Percentiles rank a stretch among this genome's conserved stretches.
Evolutionary conservation across 208 protist genomes (phyloP).

Genomic region (Trypanosoma platydactyli): DNA sequence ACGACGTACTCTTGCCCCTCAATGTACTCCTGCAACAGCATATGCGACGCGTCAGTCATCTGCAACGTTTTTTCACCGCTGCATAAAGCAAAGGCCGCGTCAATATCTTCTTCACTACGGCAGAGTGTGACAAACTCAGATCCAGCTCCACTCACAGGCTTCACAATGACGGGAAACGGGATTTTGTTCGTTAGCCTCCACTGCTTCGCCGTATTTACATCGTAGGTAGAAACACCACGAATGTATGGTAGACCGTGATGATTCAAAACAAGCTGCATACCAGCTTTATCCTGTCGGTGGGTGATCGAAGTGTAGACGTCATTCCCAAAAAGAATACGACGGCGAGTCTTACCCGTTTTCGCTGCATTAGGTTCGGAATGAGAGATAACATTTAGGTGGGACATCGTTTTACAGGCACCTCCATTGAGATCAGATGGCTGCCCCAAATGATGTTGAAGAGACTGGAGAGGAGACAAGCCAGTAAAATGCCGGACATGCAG

Average conservation of each 20-base stretch:
- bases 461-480: not conserved
- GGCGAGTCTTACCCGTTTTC: not conserved
- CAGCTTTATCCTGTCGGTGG: slow-evolving; percentile 68
- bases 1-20: slow-evolving; percentile 86
- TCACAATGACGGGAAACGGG: slow-evolving; percentile 78
- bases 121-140: slow-evolving; percentile 87
- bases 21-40: slow-evolving; percentile 89
- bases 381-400: not conserved
- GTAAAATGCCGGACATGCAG: slow-evolving; percentile 37
- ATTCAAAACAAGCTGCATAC: slow-evolving; percentile 51
- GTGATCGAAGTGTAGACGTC: slow-evolving; percentile 48
- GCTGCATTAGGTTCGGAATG: not conserved
- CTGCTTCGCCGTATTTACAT: slow-evolving; percentile 33
- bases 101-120: slow-evolving; percentile 47
- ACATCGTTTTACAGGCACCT: not conserved
- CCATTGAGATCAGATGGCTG: not conserved
- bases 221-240: slow-evolving; percentile 42
- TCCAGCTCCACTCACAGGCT: slow-evolving; percentile 77
- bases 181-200: slow-evolving; percentile 31
- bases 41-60: slow-evolving; percentile 44
- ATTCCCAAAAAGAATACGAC: slow-evolving; percentile 54
- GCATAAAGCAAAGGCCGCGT: slow-evolving; percentile 48
- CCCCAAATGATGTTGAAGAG: not conserved
- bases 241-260: slow-evolving; percentile 66
- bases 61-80: slow-evolving; percentile 45